Percentiles rank a stretch among this genome's conserved stretches.
Conservation (phyloP, 805 yeast genomes). For the Cyberlindnera americana region DNA sequence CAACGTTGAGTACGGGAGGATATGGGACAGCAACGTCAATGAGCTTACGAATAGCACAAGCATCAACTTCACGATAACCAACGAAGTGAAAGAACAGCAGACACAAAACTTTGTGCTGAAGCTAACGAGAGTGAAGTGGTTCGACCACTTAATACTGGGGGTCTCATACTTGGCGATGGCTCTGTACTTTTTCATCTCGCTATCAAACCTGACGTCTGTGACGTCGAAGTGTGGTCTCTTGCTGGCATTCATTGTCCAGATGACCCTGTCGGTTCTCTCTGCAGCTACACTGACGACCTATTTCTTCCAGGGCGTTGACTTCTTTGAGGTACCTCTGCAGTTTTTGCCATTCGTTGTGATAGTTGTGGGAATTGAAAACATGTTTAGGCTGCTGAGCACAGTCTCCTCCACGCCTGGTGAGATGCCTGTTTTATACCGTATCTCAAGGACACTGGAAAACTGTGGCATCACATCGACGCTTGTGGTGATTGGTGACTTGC, state of each 20-base stretch:
- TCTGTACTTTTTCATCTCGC: slow-evolving; percentile 34
- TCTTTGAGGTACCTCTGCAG: slow-evolving; percentile 37
- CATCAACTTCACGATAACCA: slow-evolving; percentile 2
- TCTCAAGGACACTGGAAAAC: slow-evolving; percentile 35
- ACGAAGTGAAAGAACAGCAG: neutral
- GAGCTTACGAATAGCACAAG: slow-evolving; percentile 14
- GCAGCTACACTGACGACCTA: slow-evolving; percentile 41
- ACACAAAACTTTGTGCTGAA: slow-evolving; percentile 7
- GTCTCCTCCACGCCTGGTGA: slow-evolving; percentile 41
- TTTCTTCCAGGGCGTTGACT: slow-evolving; percentile 32
- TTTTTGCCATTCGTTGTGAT: slow-evolving; percentile 40
- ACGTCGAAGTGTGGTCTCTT: slow-evolving; percentile 45
- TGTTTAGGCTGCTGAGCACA: slow-evolving; percentile 41
- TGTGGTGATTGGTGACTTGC: slow-evolving; percentile 30
- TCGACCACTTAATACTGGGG: slow-evolving; percentile 26
- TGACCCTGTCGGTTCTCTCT: slow-evolving; percentile 36
- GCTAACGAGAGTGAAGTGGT: slow-evolving; percentile 17
- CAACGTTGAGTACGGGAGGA: slow-evolving; percentile 17
- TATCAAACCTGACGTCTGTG: slow-evolving; percentile 40
- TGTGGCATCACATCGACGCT: slow-evolving; percentile 38
- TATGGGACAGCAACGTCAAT: slow-evolving; percentile 32
- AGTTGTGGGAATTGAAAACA: slow-evolving; percentile 44
- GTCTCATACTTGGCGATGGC: slow-evolving; percentile 29
- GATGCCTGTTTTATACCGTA: slow-evolving; percentile 35
- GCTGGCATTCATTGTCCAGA: slow-evolving; percentile 41